Percentiles rank a stretch among this genome's conserved stretches.
Conservation (phyloP, 306 rosid genomes). For the Vigna radiata region DNA sequence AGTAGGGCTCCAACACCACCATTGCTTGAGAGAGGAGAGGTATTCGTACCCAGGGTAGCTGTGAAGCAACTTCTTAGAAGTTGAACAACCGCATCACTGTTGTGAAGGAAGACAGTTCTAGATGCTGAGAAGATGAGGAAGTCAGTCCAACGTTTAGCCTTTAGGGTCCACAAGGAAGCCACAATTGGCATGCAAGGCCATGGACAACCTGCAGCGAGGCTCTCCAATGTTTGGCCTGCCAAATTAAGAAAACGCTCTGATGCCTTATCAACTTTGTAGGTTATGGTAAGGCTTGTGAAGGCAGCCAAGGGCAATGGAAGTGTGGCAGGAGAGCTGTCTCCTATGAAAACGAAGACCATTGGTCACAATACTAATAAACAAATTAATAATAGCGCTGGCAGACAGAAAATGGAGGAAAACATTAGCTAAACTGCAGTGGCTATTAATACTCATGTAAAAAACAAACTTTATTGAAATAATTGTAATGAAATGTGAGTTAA, state of each 20-base stretch:
- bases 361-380: slow-evolving; percentile 33
- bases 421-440: slow-evolving; percentile 21
- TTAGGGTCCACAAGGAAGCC: slow-evolving; percentile 97
- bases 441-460: slow-evolving; percentile 29
- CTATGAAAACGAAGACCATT: slow-evolving; percentile 50
- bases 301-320: slow-evolving; percentile 99
- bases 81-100: slow-evolving; percentile 74
- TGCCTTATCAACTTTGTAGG: slow-evolving; percentile 87
- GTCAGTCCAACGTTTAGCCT: slow-evolving; percentile 94
- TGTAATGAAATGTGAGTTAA: slow-evolving; percentile 2
- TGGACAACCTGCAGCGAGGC: slow-evolving; percentile 94
- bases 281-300: slow-evolving; percentile 92
- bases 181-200: slow-evolving; percentile 99
- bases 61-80: slow-evolving; percentile 94
- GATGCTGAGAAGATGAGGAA: slow-evolving; percentile 91
- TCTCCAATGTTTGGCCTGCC: slow-evolving; percentile 93
- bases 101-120: slow-evolving; percentile 92
- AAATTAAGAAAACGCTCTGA: slow-evolving; percentile 85
- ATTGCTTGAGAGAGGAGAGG: slow-evolving; percentile 64
- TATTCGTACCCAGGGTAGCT: slow-evolving; percentile 80
- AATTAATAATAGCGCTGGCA: slow-evolving; percentile 32
- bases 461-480: not conserved
- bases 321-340: slow-evolving; percentile 86
- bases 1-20: slow-evolving; percentile 94
- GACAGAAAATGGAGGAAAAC: slow-evolving; percentile 29